These are phyloP conservation scores for Podospora pseudopauciseta DNA, from an alignment of 495 filamentous ascomycete genomes.

Conservation along the genomic window DNA sequence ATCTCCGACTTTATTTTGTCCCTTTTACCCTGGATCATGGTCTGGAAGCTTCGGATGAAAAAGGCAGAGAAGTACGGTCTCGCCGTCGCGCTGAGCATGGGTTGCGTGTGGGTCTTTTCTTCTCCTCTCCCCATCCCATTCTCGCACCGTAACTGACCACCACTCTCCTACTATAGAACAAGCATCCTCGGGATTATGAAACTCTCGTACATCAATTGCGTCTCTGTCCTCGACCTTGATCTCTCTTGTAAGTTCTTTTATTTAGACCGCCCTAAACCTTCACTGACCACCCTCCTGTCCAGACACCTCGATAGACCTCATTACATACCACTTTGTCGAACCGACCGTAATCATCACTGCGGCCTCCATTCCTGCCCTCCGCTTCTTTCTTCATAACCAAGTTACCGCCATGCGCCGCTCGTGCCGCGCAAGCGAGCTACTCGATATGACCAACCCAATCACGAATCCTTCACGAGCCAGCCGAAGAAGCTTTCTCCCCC, in stretches of 20 bases:
- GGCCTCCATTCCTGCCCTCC: conserved; percentile 12
- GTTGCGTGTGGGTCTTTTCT: conserved; percentile 20
- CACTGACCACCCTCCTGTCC: not conserved
- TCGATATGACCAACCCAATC: not conserved
- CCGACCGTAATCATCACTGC: conserved; percentile 17
- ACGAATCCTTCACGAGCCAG: not conserved
- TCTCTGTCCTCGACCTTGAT: not conserved
- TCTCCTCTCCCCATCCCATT: too few relatives aligned
- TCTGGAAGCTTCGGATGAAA: conserved; percentile 27
- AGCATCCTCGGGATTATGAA: conserved; percentile 2
- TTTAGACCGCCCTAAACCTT: too few relatives aligned
- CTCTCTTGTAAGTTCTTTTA: conserved; percentile 4
- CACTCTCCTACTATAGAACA: not conserved
- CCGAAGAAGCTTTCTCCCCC: not conserved
- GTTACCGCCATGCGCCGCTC: not conserved
- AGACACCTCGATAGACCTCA: conserved; percentile 9
- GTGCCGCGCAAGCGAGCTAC: not conserved
- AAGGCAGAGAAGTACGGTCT: conserved; percentile 26
- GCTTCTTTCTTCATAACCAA: not conserved
- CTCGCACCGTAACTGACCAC: too few relatives aligned
- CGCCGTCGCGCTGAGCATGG: conserved; percentile 28
- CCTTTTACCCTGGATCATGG: conserved; percentile 28
- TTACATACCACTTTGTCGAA: conserved; percentile 17
- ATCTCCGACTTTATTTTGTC: conserved; percentile 14
- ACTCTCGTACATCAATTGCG: conserved; percentile 4